phyloP scores from a whole-genome alignment of 257 asterid genomes.

The Petunia axillaris region DNA sequence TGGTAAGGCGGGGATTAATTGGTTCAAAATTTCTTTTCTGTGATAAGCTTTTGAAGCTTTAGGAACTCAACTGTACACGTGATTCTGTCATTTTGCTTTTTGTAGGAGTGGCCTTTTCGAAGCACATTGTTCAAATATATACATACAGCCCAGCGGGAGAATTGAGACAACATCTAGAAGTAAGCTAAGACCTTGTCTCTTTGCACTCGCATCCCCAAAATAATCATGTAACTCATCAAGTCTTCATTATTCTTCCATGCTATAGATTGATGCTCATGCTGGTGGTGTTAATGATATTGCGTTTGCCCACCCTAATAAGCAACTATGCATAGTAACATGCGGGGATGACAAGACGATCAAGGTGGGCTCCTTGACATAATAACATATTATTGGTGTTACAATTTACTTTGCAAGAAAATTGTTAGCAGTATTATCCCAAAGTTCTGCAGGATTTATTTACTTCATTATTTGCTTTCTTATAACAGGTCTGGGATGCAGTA shows the following conservation, averaged over 20 bases:
- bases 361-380: slow-evolving; percentile 42
- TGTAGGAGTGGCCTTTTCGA: slow-evolving; percentile 89
- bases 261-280: slow-evolving; percentile 87
- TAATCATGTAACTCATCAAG: background rate
- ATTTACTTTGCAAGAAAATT: background rate
- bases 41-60: slow-evolving; percentile 9
- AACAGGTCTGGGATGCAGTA: slow-evolving; percentile 93
- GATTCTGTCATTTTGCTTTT: slow-evolving; percentile 32
- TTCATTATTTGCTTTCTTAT: slow-evolving; percentile 31
- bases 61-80: slow-evolving; percentile 16
- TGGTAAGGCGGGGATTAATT: slow-evolving; percentile 47
- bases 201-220: background rate
- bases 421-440: background rate
- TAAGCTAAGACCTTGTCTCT: slow-evolving; percentile 33
- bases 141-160: slow-evolving; percentile 82
- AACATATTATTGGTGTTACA: background rate
- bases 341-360: slow-evolving; percentile 94
- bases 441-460: background rate
- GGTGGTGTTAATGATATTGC: slow-evolving; percentile 97
- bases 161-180: slow-evolving; percentile 86
- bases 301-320: slow-evolving; percentile 91
- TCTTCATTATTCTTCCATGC: slow-evolving; percentile 18
- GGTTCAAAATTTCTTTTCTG: slow-evolving; percentile 6
- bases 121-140: slow-evolving; percentile 90
- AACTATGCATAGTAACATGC: slow-evolving; percentile 85